Percentiles rank a stretch among this genome's conserved stretches.
These are phyloP conservation scores for Graphilbum sp. DNA, from an alignment of 2,329 filamentous ascomycete genomes.

Conservation along the genomic window DNA sequence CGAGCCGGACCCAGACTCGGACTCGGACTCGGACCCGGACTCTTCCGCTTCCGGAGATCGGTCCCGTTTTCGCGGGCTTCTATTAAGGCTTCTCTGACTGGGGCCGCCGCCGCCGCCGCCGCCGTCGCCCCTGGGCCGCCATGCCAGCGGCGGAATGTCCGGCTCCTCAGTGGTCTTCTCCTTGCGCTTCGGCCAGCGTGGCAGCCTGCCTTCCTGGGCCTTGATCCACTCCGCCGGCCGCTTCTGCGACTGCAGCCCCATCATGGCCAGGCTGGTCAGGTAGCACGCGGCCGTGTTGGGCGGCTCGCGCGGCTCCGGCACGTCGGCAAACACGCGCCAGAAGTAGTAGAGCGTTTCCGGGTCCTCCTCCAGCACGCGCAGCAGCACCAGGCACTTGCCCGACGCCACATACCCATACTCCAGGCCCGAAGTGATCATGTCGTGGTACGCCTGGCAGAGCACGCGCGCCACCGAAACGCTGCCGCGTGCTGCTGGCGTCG, in stretches of 20 bases:
- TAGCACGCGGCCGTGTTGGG: slow-evolving; percentile 2
- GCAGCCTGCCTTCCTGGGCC: background rate
- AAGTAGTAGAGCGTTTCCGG: slow-evolving; percentile 5
- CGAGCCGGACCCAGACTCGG: no score
- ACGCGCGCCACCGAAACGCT: slow-evolving; percentile 1
- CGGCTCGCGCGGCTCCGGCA: background rate
- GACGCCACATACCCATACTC: slow-evolving; percentile 5
- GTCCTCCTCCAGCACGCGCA: slow-evolving; percentile 3
- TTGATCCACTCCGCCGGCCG: slow-evolving; percentile 1
- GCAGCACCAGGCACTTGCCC: slow-evolving; percentile 5
- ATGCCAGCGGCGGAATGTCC: no score
- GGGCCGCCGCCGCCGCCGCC: no score
- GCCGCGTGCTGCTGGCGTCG: background rate
- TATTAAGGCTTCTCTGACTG: no score
- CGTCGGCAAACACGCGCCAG: background rate
- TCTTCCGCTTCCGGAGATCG: no score
- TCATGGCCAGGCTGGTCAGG: slow-evolving; percentile 2
- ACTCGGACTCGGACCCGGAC: no score
- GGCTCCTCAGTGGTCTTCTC: no score
- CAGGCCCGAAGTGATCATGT: slow-evolving; percentile 5
- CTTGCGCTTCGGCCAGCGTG: slow-evolving; percentile 1
- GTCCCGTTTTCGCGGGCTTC: no score
- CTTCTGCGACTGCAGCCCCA: background rate
- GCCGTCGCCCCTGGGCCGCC: no score
- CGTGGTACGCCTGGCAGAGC: slow-evolving; percentile 6